Evolutionary conservation across 2,329 filamentous ascomycete genomes (phyloP).

Genomic region (Verticillium albo-atrum): DNA sequence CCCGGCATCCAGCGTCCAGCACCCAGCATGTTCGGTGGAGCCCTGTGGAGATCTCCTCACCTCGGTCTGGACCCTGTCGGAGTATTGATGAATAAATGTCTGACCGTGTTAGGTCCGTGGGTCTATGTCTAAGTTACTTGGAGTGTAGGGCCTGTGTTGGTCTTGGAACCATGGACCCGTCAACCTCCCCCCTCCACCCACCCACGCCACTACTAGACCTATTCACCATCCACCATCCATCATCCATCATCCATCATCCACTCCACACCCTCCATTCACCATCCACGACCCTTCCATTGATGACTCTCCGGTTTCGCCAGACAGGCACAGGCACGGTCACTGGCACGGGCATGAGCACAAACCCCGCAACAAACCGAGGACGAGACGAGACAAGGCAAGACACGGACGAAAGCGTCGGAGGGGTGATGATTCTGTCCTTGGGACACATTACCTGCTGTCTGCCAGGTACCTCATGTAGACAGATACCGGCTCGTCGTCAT

Average conservation of each 20-base stretch:
- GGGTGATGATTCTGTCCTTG: too few species aligned
- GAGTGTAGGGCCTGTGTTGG: not conserved
- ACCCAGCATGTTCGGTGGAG: not conserved
- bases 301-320: too few species aligned
- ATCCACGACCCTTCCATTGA: too few species aligned
- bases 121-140: too few species aligned
- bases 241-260: not conserved
- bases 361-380: too few species aligned
- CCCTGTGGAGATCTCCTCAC: not conserved
- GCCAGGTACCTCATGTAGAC: too few species aligned
- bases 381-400: too few species aligned
- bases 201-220: not conserved
- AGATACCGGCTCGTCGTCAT: too few species aligned
- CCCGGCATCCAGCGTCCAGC: not conserved
- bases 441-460: too few species aligned
- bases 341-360: too few species aligned
- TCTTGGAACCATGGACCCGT: not conserved
- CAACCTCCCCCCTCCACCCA: not conserved
- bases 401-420: too few species aligned
- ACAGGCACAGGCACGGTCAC: too few species aligned
- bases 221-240: not conserved
- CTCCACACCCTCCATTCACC: not conserved
- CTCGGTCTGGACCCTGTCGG: not conserved
- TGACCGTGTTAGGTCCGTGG: not conserved
- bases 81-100: not conserved